Percentiles rank a stretch among this genome's conserved stretches.
phyloP scores from a whole-genome alignment of 257 asterid species.

The Echium plantagineum region DNA sequence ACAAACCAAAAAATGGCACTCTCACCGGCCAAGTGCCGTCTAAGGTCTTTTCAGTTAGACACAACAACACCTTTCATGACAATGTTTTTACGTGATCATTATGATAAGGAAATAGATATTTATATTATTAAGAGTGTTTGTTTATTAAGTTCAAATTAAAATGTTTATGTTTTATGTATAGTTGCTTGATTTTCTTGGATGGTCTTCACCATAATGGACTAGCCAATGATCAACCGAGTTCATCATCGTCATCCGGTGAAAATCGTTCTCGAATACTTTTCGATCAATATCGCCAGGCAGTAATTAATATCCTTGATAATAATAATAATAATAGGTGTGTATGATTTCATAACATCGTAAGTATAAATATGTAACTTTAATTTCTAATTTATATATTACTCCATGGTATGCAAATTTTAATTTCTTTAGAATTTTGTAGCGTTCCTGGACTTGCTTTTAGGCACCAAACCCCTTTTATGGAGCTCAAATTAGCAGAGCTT shows the following conservation, averaged over 20 bases:
- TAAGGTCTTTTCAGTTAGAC: no score
- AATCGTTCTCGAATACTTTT: conserved; percentile 37
- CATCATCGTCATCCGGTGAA: conserved; percentile 20
- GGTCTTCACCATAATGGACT: conserved; percentile 38
- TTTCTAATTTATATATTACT: background rate
- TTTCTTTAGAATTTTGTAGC: conserved; percentile 20
- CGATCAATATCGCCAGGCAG: conserved; percentile 32
- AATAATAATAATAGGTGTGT: conserved; percentile 24
- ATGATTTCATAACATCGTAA: background rate
- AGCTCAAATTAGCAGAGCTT: conserved; percentile 35
- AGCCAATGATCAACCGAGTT: conserved; percentile 21
- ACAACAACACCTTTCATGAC: no score
- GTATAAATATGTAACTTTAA: no score
- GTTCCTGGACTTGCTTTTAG: conserved; percentile 66
- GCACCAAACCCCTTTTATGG: conserved; percentile 43
- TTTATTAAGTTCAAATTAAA: background rate
- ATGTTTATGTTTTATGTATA: conserved; percentile 8
- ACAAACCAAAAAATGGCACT: no score
- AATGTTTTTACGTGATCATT: no score
- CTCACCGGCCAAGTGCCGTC: no score
- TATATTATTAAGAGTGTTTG: no score
- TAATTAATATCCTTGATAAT: conserved; percentile 1
- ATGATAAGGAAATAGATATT: no score
- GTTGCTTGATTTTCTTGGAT: conserved; percentile 36
- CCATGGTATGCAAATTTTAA: no score